Percentiles rank a stretch among this genome's conserved stretches.
phyloP scores from a whole-genome alignment of 2,329 filamentous ascomycete genomes.

The Hypoxylon sp. region DNA sequence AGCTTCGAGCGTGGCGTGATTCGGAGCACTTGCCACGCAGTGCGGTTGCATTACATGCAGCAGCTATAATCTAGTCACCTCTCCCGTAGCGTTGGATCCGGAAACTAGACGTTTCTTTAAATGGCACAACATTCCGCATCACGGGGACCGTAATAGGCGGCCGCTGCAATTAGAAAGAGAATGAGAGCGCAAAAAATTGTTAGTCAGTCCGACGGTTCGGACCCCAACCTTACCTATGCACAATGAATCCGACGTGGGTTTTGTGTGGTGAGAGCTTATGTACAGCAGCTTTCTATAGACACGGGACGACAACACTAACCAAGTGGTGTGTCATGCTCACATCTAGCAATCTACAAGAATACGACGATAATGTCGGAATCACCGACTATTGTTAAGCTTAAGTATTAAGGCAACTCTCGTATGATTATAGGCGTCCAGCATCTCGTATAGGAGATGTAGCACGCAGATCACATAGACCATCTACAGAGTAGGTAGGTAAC shows the following conservation, averaged over 20 bases:
- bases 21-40: constrained; percentile 35
- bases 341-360: constrained; percentile 21
- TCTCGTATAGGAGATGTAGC: constrained; percentile 5
- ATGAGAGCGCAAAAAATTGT: constrained; percentile 2
- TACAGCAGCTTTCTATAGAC: constrained; percentile 12
- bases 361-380: constrained; percentile 21
- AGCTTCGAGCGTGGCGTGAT: constrained; percentile 30
- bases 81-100: constrained; percentile 37
- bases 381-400: constrained; percentile 4
- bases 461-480: constrained; percentile 6
- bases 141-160: constrained; percentile 19
- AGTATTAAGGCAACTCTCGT: constrained; percentile 9
- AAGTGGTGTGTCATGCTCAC: constrained; percentile 26
- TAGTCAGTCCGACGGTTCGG: constrained; percentile 13
- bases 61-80: constrained; percentile 8
- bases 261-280: constrained; percentile 33
- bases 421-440: constrained; percentile 13
- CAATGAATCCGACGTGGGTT: constrained; percentile 16
- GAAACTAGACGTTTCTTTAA: constrained; percentile 29
- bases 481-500: background rate
- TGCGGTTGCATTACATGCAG: constrained; percentile 40
- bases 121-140: constrained; percentile 25
- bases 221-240: constrained; percentile 12
- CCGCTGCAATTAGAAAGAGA: constrained; percentile 26
- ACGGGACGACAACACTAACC: constrained; percentile 13